Base-by-base conservation (phyloP, 2,329 filamentous ascomycete species). In the Fusarium duplospermum region DNA sequence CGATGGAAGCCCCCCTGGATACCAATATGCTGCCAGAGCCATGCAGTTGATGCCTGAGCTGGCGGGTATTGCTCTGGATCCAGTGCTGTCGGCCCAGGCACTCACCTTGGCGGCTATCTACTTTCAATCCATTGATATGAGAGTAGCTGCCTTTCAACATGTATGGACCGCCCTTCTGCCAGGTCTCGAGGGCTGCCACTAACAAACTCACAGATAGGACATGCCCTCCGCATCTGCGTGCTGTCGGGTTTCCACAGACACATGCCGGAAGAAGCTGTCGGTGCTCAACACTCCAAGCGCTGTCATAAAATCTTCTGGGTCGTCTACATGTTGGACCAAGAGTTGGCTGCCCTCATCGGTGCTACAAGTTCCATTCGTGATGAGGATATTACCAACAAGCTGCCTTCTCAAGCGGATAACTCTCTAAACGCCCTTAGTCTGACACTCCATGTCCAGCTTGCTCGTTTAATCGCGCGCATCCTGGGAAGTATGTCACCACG, bases 101-200 rank as follows among this genome's bases (percentile, higher is more conserved):
- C 70, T 84, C 0, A 79, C 81, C 0, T 35, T 84, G 8, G 82
- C 79, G 0, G 82, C 83, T 0, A 72, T 84, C 0, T 84, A 84
- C 63, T 79, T 84, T 4, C 83, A 84, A 35, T 84, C 83, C 0
- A 77, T 84, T 2, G 83, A 84, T 18, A 83, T 84, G 81, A 77
- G 83, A 59, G 75, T 82, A 0, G 80, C 81, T 1, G 83, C 83
- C 0, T 84, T 82, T 29, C 82, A 84, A 13, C 81, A 84, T 62
- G 83, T 83, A n/a, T 68, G 80, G 22, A 31, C 1, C 13, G 0
- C 5, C 0, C 2, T 14, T 24, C 2, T 42, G 13, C n/a, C n/a
- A n/a, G n/a, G n/a, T 2, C 9, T 20, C 4, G 11, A 2, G 4
- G 29, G 27, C 2, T 9, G 24, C 11, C 2, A 22, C 62, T 68